Evolutionary conservation across 2,329 filamentous ascomycete species (phyloP), one percentile per base, ranked within the genome.

Genomic region (Microascus cirrosus): DNA sequence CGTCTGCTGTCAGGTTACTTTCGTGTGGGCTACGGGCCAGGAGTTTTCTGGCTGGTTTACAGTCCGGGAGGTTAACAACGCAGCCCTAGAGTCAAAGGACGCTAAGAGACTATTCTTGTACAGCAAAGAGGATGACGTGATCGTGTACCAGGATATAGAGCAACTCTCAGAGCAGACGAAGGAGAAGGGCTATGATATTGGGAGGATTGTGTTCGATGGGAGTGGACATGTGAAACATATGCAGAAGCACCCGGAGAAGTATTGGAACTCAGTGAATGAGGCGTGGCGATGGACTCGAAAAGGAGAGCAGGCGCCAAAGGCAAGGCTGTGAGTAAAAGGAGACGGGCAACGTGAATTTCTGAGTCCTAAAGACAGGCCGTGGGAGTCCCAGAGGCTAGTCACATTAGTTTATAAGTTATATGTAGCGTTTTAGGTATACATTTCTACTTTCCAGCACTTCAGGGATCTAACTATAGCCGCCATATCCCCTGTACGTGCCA

Each of bases 211-310:
- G 35, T 87, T 86, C 60, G 74, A 82, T 57, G 78, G 76, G 2
- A 83, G 78, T 55, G 69, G 75, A 1, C 83, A 87, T 66, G 83
- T 84, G 25, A 81, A 79, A 1, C 82, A 86, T 64, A 78, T 86
- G 70, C 72, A 77, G 20, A 69, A 75, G 66, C 76, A 83, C 59
- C 75, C 77, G 1, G 73, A 73, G 36, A 72, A 77, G 65, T 87
- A 87, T 64, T 86, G 82, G 83, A 65, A 18, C 15, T 45, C 39
- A 7, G 39, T 45, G 39, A n/a, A 45, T 15, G 39, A 18, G 39
- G 39, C 15, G 39, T 45, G 39, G 39, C 39, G 13, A 8, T 45
- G 39, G 39, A 18, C 39, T n/a, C 39, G n/a, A 45, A 18, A 45
- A n/a, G 39, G 39, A n/a, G 39, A n/a, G 39, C 18, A n/a, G 15